Evolutionary conservation across 208 protist species (phyloP).

Genomic region (Leishmania guyanensis): DNA sequence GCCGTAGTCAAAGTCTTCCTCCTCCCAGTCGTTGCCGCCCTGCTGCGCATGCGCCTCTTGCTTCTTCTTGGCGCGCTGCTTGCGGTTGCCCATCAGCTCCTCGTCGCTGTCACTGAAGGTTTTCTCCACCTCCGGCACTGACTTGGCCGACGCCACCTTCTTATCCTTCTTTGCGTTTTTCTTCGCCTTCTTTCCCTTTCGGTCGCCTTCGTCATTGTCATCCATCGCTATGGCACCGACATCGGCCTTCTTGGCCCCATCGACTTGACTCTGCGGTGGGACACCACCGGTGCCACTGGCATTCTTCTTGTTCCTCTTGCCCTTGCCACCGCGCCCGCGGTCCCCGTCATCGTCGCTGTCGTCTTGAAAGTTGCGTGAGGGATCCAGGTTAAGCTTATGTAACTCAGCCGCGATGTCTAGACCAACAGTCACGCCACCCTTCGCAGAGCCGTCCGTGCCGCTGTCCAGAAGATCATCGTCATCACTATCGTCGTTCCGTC

Average conservation of each 20-base stretch:
- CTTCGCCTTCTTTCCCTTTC: conserved; percentile 37
- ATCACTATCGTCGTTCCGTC: not conserved
- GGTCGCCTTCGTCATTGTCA: conserved; percentile 20
- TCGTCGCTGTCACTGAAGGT: conserved; percentile 64
- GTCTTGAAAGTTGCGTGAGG: conserved; percentile 20
- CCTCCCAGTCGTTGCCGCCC: conserved; percentile 24
- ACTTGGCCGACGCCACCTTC: conserved; percentile 21
- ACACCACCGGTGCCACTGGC: not conserved
- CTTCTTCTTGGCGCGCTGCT: conserved; percentile 63
- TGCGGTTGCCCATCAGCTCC: conserved; percentile 74
- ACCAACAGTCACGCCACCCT: conserved; percentile 1
- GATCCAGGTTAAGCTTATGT: conserved; percentile 32
- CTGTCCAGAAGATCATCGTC: conserved; percentile 3
- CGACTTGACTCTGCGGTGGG: not conserved
- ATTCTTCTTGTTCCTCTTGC: conserved; percentile 37
- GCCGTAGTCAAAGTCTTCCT: conserved; percentile 58
- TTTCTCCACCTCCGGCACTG: conserved; percentile 21
- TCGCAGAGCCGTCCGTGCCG: not conserved
- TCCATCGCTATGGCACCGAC: conserved; percentile 8
- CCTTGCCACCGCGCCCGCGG: conserved; percentile 24
- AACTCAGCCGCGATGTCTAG: conserved; percentile 28
- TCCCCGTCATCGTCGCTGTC: conserved; percentile 22
- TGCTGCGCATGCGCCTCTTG: conserved; percentile 32
- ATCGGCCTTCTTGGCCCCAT: not conserved
- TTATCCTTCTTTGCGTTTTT: conserved; percentile 41